A percentile compares a stretch with the other conserved stretches of the same genome.
Conservation (phyloP, 805 yeast species). For the Zygosaccharomyces gambellarensis region DNA sequence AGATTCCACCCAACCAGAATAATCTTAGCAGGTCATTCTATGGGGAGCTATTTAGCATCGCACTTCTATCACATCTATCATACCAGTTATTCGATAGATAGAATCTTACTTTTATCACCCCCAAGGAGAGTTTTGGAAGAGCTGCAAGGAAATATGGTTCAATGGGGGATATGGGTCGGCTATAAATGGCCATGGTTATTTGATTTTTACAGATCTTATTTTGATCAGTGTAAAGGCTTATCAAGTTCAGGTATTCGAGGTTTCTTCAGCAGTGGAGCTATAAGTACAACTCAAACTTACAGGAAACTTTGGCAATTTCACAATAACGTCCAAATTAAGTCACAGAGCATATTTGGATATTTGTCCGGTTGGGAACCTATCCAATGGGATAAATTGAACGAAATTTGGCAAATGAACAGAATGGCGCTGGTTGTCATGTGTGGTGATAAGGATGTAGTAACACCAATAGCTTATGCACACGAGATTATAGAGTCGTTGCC, state of each 20-base stretch:
- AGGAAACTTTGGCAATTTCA: slow-evolving; percentile 29
- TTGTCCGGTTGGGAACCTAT: slow-evolving; percentile 31
- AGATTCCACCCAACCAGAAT: slow-evolving; percentile 7
- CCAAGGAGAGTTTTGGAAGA: slow-evolving; percentile 36
- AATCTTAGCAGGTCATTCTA: slow-evolving; percentile 53
- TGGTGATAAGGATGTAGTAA: slow-evolving; percentile 26
- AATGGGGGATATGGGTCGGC: slow-evolving; percentile 14
- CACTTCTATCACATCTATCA: slow-evolving; percentile 40
- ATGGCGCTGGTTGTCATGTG: slow-evolving; percentile 15
- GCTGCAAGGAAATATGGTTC: slow-evolving; percentile 16
- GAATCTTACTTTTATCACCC: slow-evolving; percentile 44
- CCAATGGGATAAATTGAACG: slow-evolving; percentile 19
- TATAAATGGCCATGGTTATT: slow-evolving; percentile 25
- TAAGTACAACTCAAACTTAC: slow-evolving; percentile 13
- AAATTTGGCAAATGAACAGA: neutral
- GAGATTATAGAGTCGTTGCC: slow-evolving; percentile 10
- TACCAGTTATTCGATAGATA: slow-evolving; percentile 10
- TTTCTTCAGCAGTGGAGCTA: slow-evolving; percentile 22
- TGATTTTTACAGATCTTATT: slow-evolving; percentile 27
- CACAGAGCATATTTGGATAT: slow-evolving; percentile 28
- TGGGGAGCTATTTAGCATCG: slow-evolving; percentile 58
- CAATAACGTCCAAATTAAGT: slow-evolving; percentile 29
- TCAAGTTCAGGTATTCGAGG: slow-evolving; percentile 29
- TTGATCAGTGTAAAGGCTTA: slow-evolving; percentile 32
- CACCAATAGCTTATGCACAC: slow-evolving; percentile 17